Conservation (phyloP, 768 basidiomycete genomes). For the Russula griseocarnosa region DNA sequence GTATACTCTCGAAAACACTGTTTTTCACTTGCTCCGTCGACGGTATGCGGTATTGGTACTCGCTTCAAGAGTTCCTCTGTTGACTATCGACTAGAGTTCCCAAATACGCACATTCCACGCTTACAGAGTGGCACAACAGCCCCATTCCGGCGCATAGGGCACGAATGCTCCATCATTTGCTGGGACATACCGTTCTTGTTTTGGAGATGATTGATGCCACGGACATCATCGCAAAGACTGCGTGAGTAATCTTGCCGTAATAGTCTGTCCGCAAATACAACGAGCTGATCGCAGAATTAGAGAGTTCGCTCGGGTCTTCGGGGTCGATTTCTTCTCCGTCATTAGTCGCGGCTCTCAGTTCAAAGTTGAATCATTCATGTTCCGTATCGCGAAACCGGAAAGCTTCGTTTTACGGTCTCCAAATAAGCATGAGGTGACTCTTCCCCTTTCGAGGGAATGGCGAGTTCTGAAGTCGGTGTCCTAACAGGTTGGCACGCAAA, state of each 20-base stretch:
- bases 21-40: slow-evolving; percentile 69
- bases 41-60: slow-evolving; percentile 46
- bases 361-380: slow-evolving; percentile 99
- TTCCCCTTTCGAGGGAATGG: not conserved
- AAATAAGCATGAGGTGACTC: slow-evolving; percentile 68
- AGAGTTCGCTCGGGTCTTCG: slow-evolving; percentile 96
- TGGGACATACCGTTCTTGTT: slow-evolving; percentile 59
- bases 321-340: slow-evolving; percentile 95
- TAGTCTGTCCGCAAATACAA: not conserved
- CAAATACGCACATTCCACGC: slow-evolving; percentile 18
- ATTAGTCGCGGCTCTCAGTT: slow-evolving; percentile 94
- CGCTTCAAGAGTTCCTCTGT: not conserved
- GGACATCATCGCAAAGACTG: slow-evolving; percentile 84
- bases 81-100: slow-evolving; percentile 22
- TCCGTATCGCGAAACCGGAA: slow-evolving; percentile 94
- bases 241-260: slow-evolving; percentile 49
- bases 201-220: slow-evolving; percentile 77
- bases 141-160: slow-evolving; percentile 51
- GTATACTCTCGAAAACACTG: slow-evolving; percentile 89
- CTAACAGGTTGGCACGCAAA: slow-evolving; percentile 85
- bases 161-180: slow-evolving; percentile 58
- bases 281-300: slow-evolving; percentile 41
- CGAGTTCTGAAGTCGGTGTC: slow-evolving; percentile 10
- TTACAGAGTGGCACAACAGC: slow-evolving; percentile 73
- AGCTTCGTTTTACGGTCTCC: slow-evolving; percentile 89